Percentiles rank a stretch among this genome's conserved stretches.
Conservation (phyloP, 345 rosid species). For the Barbarea vulgaris region DNA sequence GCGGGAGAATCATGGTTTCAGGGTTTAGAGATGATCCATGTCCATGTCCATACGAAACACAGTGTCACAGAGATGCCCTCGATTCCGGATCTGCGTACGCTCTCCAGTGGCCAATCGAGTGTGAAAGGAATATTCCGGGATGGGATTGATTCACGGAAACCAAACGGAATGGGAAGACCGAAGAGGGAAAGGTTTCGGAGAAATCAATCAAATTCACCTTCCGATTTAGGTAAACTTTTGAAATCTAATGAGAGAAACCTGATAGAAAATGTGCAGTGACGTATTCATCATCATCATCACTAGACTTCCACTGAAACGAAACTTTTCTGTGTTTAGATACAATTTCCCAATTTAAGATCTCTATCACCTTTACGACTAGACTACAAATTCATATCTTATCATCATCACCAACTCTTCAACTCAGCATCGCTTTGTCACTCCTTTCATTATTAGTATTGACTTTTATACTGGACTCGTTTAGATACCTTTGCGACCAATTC, state of each 20-base stretch:
- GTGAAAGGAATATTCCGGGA: neutral
- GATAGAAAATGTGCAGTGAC: neutral
- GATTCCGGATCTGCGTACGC: neutral
- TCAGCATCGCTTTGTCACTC: neutral
- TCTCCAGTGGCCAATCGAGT: neutral
- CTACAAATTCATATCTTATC: neutral
- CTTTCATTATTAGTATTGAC: neutral
- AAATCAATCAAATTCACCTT: slow-evolving; percentile 12
- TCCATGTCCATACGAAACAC: neutral
- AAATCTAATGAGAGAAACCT: neutral
- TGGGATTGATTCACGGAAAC: too few relatives aligned
- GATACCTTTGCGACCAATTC: neutral
- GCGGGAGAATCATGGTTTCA: too few relatives aligned
- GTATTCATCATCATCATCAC: slow-evolving; percentile 21
- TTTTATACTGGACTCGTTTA: too few relatives aligned
- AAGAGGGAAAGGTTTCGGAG: too few relatives aligned
- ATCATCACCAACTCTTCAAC: neutral
- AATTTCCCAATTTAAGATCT: neutral
- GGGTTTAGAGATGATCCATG: too few relatives aligned
- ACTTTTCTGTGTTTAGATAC: neutral
- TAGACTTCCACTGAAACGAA: neutral
- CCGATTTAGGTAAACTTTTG: slow-evolving; percentile 10
- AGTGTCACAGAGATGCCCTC: neutral
- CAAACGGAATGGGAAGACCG: neutral
- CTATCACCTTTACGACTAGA: neutral